phyloP scores from a whole-genome alignment of 352 stramenopile genomes.

The Pelagophyceae sp. region DNA sequence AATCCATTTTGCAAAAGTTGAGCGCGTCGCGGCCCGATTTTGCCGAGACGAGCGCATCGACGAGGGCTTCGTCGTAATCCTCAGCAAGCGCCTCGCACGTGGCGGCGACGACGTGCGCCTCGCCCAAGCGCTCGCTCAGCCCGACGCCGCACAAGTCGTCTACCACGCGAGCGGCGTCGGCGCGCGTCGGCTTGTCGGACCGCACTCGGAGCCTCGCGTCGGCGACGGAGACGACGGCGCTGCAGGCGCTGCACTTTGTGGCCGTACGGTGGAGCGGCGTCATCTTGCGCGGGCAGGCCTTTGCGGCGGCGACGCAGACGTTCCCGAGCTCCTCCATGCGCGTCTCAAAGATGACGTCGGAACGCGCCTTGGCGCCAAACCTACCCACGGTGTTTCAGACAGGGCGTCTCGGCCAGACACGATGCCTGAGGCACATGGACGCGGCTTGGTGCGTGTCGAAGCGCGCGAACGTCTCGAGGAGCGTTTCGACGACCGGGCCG shows the following conservation, averaged over 20 bases:
- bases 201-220: not conserved
- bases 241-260: not conserved
- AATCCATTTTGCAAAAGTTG: not conserved
- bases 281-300: not conserved
- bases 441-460: too few species aligned
- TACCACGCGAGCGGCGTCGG: not conserved
- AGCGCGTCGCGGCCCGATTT: not conserved
- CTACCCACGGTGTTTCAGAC: too few species aligned
- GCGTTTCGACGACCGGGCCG: not conserved
- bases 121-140: not conserved
- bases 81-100: not conserved
- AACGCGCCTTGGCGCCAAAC: conserved; percentile 52
- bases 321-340: conserved; percentile 79
- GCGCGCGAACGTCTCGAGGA: not conserved
- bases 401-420: too few species aligned
- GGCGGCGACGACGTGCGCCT: not conserved
- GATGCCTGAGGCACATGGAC: too few species aligned
- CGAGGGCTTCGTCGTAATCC: not conserved
- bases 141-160: not conserved
- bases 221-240: not conserved
- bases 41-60: not conserved
- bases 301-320: conserved; percentile 18
- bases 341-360: conserved; percentile 70
- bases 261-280: not conserved
- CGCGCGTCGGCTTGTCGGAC: not conserved